Percentiles rank a stretch among this genome's conserved stretches.
Conservation (phyloP, 1,139 yeast genomes). For the Hansenula sp. region DNA sequence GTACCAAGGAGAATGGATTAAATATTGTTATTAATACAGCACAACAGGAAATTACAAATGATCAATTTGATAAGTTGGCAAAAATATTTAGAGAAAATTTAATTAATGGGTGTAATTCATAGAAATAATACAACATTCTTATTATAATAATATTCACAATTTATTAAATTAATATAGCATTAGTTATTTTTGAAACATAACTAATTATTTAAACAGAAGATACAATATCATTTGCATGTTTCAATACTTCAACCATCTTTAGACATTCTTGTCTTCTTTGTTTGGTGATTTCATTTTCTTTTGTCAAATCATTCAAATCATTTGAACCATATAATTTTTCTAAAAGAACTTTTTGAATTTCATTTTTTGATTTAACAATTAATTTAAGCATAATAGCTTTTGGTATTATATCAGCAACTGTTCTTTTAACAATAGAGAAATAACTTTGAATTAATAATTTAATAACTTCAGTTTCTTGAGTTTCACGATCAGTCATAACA, state of each 20-base stretch:
- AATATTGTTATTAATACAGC: neutral
- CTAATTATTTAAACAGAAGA: slow-evolving; percentile 55
- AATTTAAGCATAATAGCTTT: slow-evolving; percentile 93
- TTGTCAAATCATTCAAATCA: slow-evolving; percentile 72
- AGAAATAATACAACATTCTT: neutral
- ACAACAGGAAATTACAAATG: neutral
- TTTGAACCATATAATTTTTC: slow-evolving; percentile 81
- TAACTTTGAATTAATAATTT: slow-evolving; percentile 87
- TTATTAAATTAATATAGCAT: no score
- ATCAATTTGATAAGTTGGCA: neutral
- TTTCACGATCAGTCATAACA: slow-evolving; percentile 90
- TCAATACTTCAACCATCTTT: slow-evolving; percentile 90
- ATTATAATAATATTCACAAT: no score
- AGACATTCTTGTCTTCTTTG: slow-evolving; percentile 93
- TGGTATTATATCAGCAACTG: slow-evolving; percentile 90
- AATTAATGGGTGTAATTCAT: neutral
- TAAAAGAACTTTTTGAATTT: slow-evolving; percentile 83
- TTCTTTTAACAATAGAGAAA: slow-evolving; percentile 87
- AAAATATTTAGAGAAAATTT: neutral
- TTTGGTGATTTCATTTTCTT: slow-evolving; percentile 88
- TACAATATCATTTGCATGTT: slow-evolving; percentile 87
- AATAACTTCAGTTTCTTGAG: slow-evolving; percentile 95
- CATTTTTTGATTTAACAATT: slow-evolving; percentile 78
- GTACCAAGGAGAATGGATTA: neutral
- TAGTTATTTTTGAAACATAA: neutral